Percentiles rank a stretch among this genome's conserved stretches.
Conservation (phyloP, 805 yeast species). For the Saturnispora gosingensis region DNA sequence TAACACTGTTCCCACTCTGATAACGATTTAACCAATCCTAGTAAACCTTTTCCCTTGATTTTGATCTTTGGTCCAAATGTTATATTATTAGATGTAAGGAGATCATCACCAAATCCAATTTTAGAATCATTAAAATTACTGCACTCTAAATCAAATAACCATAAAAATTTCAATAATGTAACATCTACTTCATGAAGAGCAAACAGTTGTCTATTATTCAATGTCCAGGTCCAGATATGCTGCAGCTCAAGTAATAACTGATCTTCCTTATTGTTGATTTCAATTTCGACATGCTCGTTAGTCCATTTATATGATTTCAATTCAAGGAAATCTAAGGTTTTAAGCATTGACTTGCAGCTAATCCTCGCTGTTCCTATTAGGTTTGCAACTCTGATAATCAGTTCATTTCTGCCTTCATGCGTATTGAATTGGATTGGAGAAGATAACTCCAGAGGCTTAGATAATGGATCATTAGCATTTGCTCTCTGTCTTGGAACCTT, state of each 20-base stretch:
- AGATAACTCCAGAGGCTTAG: not conserved
- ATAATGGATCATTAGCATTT: not conserved
- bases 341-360: not conserved
- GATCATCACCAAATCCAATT: slow-evolving; percentile 6
- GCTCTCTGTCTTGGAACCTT: slow-evolving; percentile 8
- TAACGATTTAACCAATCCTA: slow-evolving; percentile 1
- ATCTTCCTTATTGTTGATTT: not conserved
- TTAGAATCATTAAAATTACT: not conserved
- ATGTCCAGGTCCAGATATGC: not conserved
- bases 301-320: not conserved
- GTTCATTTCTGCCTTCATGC: not conserved
- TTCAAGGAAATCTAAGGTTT: not conserved
- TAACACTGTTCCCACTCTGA: not conserved
- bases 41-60: slow-evolving; percentile 1
- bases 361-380: slow-evolving; percentile 6
- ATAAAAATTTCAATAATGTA: not conserved
- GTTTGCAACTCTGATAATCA: slow-evolving; percentile 3
- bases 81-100: not conserved
- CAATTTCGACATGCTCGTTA: not conserved
- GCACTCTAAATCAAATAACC: slow-evolving; percentile 1
- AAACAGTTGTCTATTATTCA: not conserved
- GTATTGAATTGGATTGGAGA: not conserved
- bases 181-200: not conserved
- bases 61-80: not conserved
- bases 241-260: not conserved